phyloP scores from a whole-genome alignment of 345 rosid species.

The Euphorbia pulcherrima region DNA sequence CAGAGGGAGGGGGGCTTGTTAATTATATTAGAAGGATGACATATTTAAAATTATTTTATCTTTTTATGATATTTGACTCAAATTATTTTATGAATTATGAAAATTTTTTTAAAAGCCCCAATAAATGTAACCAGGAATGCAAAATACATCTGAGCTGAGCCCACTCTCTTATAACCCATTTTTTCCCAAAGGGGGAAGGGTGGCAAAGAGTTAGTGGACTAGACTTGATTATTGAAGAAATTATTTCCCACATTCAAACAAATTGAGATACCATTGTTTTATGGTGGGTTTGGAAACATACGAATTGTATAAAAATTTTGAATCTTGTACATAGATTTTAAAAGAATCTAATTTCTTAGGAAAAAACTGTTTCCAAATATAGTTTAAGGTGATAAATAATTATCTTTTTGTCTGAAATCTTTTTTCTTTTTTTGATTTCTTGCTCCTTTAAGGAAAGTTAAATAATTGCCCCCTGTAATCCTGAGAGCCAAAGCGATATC shows the following conservation, averaged over 20 bases:
- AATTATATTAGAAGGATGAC: too few species aligned
- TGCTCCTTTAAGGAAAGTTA: neutral
- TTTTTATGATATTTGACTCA: too few species aligned
- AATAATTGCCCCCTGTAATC: neutral
- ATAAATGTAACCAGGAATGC: neutral
- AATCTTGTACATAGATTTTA: too few species aligned
- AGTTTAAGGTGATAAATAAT: neutral
- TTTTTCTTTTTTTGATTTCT: neutral
- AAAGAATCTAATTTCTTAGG: too few species aligned
- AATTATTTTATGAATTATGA: too few species aligned
- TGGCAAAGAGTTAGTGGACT: neutral
- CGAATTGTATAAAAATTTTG: too few species aligned
- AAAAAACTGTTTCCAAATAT: too few species aligned
- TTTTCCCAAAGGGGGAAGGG: neutral
- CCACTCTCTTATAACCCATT: neutral
- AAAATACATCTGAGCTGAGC: neutral
- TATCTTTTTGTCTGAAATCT: neutral
- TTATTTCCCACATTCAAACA: neutral
- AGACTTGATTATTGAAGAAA: neutral
- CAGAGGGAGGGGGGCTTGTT: too few species aligned
- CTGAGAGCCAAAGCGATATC: neutral
- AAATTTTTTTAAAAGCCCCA: too few species aligned
- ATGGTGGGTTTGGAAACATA: too few species aligned
- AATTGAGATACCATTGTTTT: too few species aligned
- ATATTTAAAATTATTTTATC: too few species aligned